Evolutionary conservation across 140 eudicot genomes (phyloP), one percentile per base, ranked within the genome.

Genomic region (Anethum foeniculum): DNA sequence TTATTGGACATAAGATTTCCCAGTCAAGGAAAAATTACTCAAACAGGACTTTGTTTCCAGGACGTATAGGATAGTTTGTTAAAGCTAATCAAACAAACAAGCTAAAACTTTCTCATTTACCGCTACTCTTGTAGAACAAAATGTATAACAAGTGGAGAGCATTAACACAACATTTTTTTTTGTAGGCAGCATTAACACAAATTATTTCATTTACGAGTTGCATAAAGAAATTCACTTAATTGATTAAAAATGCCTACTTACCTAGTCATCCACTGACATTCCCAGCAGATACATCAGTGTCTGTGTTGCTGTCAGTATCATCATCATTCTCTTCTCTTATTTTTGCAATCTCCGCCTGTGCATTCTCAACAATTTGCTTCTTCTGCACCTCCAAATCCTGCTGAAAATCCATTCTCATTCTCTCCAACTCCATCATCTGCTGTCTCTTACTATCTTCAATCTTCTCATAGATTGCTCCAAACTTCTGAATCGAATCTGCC

Each of bases 371-470:
- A 79, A 95, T 92, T 87, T 88, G 91, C 86, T 88, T 92, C 88
- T 92, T 95, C 84, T 95, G 97, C 79, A 89, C 38, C 91, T 95
- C 99, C 89, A 95, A 71, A 16, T 92, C 97, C 44, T 87, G 86
- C 78, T 90, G 97, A 84, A 92, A 90, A 84, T 89, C 97, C 90
- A 81, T 87, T 51, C 97, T 89, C 97, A 92, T 90, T 74, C 82
- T 89, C 92, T 95, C 97, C 80, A 95, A 83, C 75, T 92, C 99
- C 92, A 93, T 48, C 93, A 89, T 91, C 77, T 92, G 97, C 44
- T 86, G 87, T 83, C 97, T 91, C 92, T 95, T 95, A 41, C 89
- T 87, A 83, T 87, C 89, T 87, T 92, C 93, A 78, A 92, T 88
- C 90, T 92, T 92, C 84, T 92, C 95, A 83, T 92, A 92, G 34